A percentile compares a stretch with the other conserved stretches of the same genome.
Conservation (phyloP, 1,139 yeast genomes). For the Spathaspora sp. region DNA sequence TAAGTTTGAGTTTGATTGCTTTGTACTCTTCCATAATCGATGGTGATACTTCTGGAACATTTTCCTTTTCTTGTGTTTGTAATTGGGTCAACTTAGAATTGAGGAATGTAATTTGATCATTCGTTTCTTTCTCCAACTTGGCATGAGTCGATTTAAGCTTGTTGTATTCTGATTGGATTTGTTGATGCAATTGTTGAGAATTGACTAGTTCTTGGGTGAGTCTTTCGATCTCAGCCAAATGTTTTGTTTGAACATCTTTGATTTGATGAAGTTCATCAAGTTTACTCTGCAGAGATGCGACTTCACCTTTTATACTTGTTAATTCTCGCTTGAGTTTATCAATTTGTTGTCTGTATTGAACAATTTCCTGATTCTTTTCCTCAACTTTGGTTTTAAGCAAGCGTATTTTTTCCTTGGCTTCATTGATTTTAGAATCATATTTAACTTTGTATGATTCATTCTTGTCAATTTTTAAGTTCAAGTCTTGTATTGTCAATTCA, state of each 20-base stretch:
- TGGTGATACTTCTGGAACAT: constrained; percentile 21
- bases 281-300: neutral
- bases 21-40: constrained; percentile 47
- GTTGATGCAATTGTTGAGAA: constrained; percentile 12
- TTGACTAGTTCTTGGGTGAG: constrained; percentile 6
- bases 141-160: constrained; percentile 14
- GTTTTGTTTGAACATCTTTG: constrained; percentile 1
- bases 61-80: constrained; percentile 35
- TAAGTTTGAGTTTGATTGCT: constrained; percentile 49
- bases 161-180: constrained; percentile 17
- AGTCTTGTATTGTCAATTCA: constrained; percentile 7
- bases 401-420: constrained; percentile 13
- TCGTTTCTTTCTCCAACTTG: neutral
- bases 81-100: constrained; percentile 23
- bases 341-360: constrained; percentile 12
- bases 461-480: constrained; percentile 15
- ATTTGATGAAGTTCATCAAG: neutral
- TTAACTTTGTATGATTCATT: constrained; percentile 13
- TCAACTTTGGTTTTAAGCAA: constrained; percentile 13
- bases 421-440: constrained; percentile 13
- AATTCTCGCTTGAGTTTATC: constrained; percentile 14
- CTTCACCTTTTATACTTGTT: neutral
- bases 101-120: constrained; percentile 22
- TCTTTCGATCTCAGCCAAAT: constrained; percentile 8
- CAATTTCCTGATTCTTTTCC: constrained; percentile 12